Base-by-base conservation (phyloP, 345 rosid species). In the Garcia nutans region DNA sequence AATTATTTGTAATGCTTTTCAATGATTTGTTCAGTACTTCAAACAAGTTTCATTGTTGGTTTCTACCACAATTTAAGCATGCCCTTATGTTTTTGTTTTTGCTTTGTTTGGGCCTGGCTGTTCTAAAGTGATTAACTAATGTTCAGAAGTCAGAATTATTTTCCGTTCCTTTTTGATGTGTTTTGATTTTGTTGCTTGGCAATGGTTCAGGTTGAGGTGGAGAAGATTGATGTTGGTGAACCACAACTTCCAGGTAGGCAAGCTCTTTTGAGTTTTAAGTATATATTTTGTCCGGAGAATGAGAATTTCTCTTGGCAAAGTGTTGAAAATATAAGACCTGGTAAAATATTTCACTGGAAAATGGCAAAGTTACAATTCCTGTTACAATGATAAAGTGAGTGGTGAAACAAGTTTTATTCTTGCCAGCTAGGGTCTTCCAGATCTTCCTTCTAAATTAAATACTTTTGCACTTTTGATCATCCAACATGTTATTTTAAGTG, bases 151-250 rank as follows among this genome's bases (percentile, higher is more conserved):
- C 77, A 54, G 22, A 44, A 56, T 72, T 24, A 20, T 24, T 50
- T 49, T 37, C 16, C 19, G 31, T 37, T 59, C 3, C 6, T 71
- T 72, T 52, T 50, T 73, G 59, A 63, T 37, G 24, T 75, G 66
- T 70, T 71, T 24, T 20, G 44, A 57, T 23, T 19, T 5, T 54
- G 44, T 57, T 68, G 16, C 57, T 68, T 54, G 42, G 59, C 23
- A 13, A 44, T 63, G 78, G 47, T 69, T 15, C 79, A 88, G 98
- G 94, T 92, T 74, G 92, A 90, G 80, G 96, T 92, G 77, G 98
- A 93, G 77, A 84, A 84, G 76, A 91, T 93, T 76, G 94, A 93
- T 80, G 85, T 92, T 71, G 90, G 89, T 49, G 89, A 80, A 65
- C 86, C 86, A 12, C 89, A 81, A 60, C 79, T 76, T 72, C 76